Conservation (phyloP, 1,284 basidiomycete genomes). For the Trichosporon sp. region DNA sequence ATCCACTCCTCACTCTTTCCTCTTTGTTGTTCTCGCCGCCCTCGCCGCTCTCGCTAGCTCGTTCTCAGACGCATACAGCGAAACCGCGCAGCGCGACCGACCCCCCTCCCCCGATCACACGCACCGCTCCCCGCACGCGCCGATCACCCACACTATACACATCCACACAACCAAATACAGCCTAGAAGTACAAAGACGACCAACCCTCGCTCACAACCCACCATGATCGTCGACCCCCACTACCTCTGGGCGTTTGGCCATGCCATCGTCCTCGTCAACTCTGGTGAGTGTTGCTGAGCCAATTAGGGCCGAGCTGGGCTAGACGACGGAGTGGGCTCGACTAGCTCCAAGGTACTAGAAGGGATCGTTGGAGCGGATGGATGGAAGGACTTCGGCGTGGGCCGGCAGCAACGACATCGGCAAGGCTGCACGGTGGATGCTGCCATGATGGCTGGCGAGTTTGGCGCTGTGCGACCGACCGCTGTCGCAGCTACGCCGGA, state of each 20-base stretch:
- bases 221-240: conserved; percentile 50
- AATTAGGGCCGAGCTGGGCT: neutral
- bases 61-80: too few species aligned
- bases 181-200: neutral
- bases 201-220: neutral
- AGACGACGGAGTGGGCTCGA: neutral
- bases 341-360: neutral
- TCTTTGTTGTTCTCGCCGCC: too few species aligned
- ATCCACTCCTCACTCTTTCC: neutral
- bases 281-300: conserved; percentile 32
- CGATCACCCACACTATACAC: too few species aligned
- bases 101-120: too few species aligned
- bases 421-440: neutral
- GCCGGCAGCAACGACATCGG: neutral
- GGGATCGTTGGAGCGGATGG: too few species aligned
- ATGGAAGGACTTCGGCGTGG: too few species aligned
- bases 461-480: too few species aligned
- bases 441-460: neutral
- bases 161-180: too few species aligned
- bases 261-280: conserved; percentile 45
- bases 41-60: too few species aligned
- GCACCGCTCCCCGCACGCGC: too few species aligned
- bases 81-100: too few species aligned
- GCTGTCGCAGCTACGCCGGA: too few species aligned
- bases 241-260: conserved; percentile 56